Conservation (phyloP, 2,329 filamentous ascomycete genomes). For the Fusarium sp. region DNA sequence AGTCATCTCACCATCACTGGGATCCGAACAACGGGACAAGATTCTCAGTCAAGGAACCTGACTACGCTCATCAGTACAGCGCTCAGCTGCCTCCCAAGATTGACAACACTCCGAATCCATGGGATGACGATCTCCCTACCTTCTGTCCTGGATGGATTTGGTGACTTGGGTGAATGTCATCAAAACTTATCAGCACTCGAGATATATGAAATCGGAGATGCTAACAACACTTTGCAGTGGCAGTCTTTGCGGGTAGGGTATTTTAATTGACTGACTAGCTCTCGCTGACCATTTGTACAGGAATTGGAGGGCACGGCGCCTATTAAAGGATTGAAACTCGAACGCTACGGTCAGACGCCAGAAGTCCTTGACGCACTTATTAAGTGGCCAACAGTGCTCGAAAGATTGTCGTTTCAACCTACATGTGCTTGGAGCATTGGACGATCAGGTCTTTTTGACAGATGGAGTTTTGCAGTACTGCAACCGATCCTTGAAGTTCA, state of each 20-base stretch:
- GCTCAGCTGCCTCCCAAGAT: too few relatives aligned
- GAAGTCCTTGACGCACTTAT: background rate
- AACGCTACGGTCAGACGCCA: background rate
- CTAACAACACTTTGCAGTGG: background rate
- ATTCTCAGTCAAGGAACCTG: too few relatives aligned
- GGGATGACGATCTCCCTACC: too few relatives aligned
- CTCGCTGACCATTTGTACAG: background rate
- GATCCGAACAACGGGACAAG: too few relatives aligned
- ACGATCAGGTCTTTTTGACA: too few relatives aligned
- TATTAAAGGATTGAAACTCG: background rate
- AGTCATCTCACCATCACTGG: too few relatives aligned
- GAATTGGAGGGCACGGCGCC: background rate
- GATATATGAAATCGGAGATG: too few relatives aligned
- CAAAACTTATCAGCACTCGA: too few relatives aligned
- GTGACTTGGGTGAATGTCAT: too few relatives aligned
- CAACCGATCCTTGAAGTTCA: background rate
- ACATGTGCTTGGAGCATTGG: background rate
- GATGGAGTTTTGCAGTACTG: background rate
- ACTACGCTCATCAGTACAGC: too few relatives aligned
- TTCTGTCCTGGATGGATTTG: too few relatives aligned
- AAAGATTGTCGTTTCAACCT: background rate
- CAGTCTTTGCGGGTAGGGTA: background rate
- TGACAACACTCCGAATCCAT: too few relatives aligned
- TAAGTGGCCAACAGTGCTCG: background rate
- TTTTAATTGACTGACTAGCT: rapidly evolving